Conservation (phyloP, 1,284 basidiomycete species). For the Hortiboletus rubellus region DNA sequence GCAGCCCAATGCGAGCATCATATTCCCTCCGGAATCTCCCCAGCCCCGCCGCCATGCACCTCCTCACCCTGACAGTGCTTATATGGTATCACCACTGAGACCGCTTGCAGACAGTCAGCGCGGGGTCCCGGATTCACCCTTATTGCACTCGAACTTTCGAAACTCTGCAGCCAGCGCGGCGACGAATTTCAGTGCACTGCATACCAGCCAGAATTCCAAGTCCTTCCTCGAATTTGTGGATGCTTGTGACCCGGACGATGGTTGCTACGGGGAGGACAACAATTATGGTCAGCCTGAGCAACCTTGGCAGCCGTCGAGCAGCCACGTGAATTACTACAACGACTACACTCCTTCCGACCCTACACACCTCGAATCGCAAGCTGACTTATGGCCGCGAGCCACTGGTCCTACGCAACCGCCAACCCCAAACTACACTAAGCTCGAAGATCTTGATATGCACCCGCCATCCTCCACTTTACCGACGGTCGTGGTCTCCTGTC, state of each 20-base stretch:
- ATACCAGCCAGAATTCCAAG: slow-evolving; percentile 24
- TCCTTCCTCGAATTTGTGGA: slow-evolving; percentile 31
- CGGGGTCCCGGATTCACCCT: slow-evolving; percentile 48
- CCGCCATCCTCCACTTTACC: slow-evolving; percentile 45
- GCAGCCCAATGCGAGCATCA: background rate
- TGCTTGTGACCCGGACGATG: slow-evolving; percentile 23
- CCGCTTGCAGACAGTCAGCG: slow-evolving; percentile 1
- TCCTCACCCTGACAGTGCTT: background rate
- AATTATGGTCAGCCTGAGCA: slow-evolving; percentile 5
- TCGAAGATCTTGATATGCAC: slow-evolving; percentile 18
- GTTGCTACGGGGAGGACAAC: slow-evolving; percentile 12
- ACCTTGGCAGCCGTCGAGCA: background rate
- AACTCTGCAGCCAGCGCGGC: slow-evolving; percentile 53
- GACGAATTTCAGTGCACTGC: slow-evolving; percentile 35
- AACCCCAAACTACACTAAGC: slow-evolving; percentile 4
- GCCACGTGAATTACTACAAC: slow-evolving; percentile 2
- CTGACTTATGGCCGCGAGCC: slow-evolving; percentile 21
- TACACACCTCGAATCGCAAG: background rate
- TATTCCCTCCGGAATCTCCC: slow-evolving; percentile 3
- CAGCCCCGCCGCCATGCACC: slow-evolving; percentile 10
- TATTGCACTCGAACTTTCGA: slow-evolving; percentile 65
- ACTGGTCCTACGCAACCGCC: slow-evolving; percentile 6
- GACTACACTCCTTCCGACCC: background rate
- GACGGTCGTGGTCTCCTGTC: slow-evolving; percentile 47
- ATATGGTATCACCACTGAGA: slow-evolving; percentile 11